Percentiles rank a stretch among this genome's conserved stretches.
Evolutionary conservation across 108 stramenopile species (phyloP).

Genomic region (Stephanodiscus minutulus): DNA sequence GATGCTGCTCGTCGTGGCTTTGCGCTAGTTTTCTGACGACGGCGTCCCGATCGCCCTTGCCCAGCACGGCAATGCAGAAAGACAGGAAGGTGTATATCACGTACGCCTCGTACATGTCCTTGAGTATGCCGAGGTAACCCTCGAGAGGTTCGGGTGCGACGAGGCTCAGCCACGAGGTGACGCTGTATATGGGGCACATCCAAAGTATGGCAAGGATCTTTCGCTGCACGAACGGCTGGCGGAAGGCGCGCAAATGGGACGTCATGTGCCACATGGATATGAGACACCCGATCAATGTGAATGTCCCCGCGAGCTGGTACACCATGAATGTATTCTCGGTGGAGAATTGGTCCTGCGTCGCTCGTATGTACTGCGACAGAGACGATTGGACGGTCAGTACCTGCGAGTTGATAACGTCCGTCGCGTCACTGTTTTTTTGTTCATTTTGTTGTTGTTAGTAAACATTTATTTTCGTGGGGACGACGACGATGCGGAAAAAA

Average conservation of each 20-base stretch:
- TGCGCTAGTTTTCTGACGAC: constrained; percentile 75
- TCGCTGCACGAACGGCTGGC: constrained; percentile 85
- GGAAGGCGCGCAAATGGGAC: constrained; percentile 76
- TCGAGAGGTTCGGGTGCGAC: constrained; percentile 68
- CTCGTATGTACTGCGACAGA: constrained; percentile 53
- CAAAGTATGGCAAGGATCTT: constrained; percentile 92
- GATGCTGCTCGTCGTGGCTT: constrained; percentile 43
- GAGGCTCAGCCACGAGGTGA: constrained; percentile 85
- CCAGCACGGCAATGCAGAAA: constrained; percentile 88
- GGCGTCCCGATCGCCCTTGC: constrained; percentile 76
- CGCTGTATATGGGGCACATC: constrained; percentile 87
- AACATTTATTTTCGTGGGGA: no score
- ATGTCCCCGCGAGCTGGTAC: constrained; percentile 90
- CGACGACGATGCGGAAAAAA: no score
- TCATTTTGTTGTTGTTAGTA: no score
- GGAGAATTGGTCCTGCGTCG: constrained; percentile 90
- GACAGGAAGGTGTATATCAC: constrained; percentile 89
- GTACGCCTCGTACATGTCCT: constrained; percentile 92
- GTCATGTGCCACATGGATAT: constrained; percentile 96
- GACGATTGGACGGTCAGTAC: constrained; percentile 38
- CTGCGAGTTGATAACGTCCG: constrained; percentile 36
- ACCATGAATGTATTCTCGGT: constrained; percentile 94
- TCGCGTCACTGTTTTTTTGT: constrained; percentile 16
- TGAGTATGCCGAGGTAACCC: constrained; percentile 84
- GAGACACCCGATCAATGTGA: constrained; percentile 83